These are phyloP conservation scores for Pelargonium nanum DNA, from an alignment of 345 rosid genomes.

Conservation along the genomic window DNA sequence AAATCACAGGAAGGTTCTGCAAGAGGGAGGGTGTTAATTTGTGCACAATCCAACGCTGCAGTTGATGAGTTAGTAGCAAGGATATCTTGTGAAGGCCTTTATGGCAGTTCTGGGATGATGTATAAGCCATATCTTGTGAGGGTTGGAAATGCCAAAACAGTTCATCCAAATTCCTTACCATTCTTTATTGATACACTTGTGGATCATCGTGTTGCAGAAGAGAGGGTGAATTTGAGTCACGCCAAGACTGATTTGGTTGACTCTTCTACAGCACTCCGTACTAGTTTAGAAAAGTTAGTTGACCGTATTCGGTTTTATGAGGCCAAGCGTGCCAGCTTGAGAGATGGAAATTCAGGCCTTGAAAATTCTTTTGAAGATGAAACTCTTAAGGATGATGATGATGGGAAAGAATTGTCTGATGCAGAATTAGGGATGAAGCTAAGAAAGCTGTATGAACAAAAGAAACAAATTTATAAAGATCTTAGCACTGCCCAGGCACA, in stretches of 20 bases:
- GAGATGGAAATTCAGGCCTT: conserved; percentile 41
- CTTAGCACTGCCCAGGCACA: conserved; percentile 71
- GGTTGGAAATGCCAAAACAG: conserved; percentile 88
- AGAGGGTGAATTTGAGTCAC: conserved; percentile 39
- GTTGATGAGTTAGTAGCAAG: conserved; percentile 95
- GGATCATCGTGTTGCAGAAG: conserved; percentile 71
- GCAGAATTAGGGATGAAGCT: conserved; percentile 53
- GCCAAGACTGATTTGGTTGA: conserved; percentile 29
- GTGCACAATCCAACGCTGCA: conserved; percentile 99
- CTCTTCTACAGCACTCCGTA: conserved; percentile 52
- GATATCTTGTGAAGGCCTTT: conserved; percentile 64
- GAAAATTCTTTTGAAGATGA: conserved; percentile 37
- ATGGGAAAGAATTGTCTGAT: conserved; percentile 51
- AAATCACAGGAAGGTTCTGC: conserved; percentile 34
- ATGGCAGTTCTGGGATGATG: conserved; percentile 75
- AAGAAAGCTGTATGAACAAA: conserved; percentile 65
- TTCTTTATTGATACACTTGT: conserved; percentile 87
- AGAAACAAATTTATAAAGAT: conserved; percentile 73
- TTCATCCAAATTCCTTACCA: conserved; percentile 76
- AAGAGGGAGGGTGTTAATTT: conserved; percentile 74
- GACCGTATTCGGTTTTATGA: conserved; percentile 67
- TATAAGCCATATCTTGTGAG: conserved; percentile 92
- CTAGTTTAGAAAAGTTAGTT: conserved; percentile 69
- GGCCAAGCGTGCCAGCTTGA: conserved; percentile 79
- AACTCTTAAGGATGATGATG: conserved; percentile 32